phyloP scores from a whole-genome alignment of 805 yeast genomes.

The Metschnikowia cerradonensis region DNA sequence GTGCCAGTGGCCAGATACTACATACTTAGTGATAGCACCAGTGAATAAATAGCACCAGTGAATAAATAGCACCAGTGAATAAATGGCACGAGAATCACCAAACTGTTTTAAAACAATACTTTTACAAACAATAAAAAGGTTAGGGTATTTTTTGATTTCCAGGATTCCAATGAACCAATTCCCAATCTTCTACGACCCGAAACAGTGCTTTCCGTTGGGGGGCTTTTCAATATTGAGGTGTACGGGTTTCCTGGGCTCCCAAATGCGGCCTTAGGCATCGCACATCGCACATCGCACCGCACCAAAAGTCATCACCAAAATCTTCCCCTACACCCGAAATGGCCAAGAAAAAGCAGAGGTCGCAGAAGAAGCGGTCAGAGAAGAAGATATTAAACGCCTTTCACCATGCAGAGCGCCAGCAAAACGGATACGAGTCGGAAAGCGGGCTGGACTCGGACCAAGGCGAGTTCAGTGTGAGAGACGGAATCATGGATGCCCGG shows the following conservation, averaged over 20 bases:
- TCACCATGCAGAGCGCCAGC: conserved; percentile 40
- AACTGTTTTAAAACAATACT: no score
- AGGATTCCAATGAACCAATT: not conserved
- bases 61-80: no score
- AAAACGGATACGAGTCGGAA: conserved; percentile 20
- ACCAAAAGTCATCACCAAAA: not conserved
- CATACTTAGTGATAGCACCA: no score
- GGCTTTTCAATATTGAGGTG: not conserved
- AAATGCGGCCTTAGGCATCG: not conserved
- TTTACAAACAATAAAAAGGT: no score
- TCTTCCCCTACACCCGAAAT: conserved; percentile 1
- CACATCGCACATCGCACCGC: not conserved
- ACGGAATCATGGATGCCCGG: conserved; percentile 42
- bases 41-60: no score
- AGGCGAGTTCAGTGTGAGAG: conserved; percentile 24
- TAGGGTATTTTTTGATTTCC: no score
- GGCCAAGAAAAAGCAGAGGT: conserved; percentile 16
- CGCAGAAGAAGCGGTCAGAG: conserved; percentile 31
- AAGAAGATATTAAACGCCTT: conserved; percentile 41
- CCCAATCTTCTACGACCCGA: no score
- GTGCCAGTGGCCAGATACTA: no score
- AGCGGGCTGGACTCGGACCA: conserved; percentile 13
- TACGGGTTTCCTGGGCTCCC: not conserved
- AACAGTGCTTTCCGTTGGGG: no score
- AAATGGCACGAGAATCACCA: no score